phyloP scores from a whole-genome alignment of 805 yeast species.

The Kazachstania kunashirensis region DNA sequence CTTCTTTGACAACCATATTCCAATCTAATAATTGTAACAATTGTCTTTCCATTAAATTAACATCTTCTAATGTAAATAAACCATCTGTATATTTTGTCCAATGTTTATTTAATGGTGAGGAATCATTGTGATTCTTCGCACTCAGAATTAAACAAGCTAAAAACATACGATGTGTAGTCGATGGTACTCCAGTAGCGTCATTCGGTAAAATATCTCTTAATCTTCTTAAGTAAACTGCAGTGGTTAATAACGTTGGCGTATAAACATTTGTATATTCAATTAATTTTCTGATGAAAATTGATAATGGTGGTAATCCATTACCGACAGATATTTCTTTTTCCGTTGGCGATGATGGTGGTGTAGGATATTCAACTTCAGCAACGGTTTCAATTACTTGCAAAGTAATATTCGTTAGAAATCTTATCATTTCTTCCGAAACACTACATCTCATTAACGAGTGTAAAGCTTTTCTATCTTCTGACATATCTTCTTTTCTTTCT shows the following conservation, averaged over 20 bases:
- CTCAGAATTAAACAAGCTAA: slow-evolving; percentile 65
- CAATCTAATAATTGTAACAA: slow-evolving; percentile 56
- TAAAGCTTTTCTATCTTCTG: slow-evolving; percentile 40
- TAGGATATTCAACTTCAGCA: slow-evolving; percentile 35
- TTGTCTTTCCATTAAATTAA: slow-evolving; percentile 74
- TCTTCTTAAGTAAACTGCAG: slow-evolving; percentile 55
- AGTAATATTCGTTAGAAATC: slow-evolving; percentile 53
- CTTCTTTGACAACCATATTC: slow-evolving; percentile 56
- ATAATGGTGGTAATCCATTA: slow-evolving; percentile 44
- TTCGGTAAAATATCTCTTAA: slow-evolving; percentile 50
- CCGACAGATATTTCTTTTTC: not conserved
- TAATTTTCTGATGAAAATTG: slow-evolving; percentile 58
- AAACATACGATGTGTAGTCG: slow-evolving; percentile 68
- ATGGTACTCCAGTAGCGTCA: slow-evolving; percentile 66
- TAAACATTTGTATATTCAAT: slow-evolving; percentile 69
- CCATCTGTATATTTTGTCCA: slow-evolving; percentile 76
- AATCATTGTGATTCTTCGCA: slow-evolving; percentile 66
- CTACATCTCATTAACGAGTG: slow-evolving; percentile 49
- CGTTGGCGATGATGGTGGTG: slow-evolving; percentile 24
- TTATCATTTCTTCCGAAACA: slow-evolving; percentile 62
- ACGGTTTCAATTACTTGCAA: slow-evolving; percentile 40
- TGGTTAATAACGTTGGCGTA: slow-evolving; percentile 65
- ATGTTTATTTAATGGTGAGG: slow-evolving; percentile 67
- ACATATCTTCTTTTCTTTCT: slow-evolving; percentile 10
- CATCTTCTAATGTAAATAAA: slow-evolving; percentile 53